Conservation (phyloP, 2,329 filamentous ascomycete genomes). For the Paraphoma chrysanthemicola region DNA sequence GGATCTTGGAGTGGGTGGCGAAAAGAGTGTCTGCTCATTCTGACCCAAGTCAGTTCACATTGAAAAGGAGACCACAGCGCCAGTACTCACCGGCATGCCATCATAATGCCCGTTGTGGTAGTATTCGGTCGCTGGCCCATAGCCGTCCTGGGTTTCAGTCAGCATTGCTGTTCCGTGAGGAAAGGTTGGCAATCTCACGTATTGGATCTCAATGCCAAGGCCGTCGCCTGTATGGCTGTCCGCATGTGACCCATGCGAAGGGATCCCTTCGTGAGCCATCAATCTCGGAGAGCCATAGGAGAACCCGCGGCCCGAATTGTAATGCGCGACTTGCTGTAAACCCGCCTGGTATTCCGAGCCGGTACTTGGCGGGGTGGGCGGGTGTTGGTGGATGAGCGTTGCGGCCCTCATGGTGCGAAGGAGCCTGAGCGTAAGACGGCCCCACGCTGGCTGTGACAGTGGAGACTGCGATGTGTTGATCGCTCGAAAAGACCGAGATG, state of each 20-base stretch:
- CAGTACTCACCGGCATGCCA: conserved; percentile 30
- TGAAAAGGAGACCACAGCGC: not conserved
- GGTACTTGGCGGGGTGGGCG: conserved; percentile 45
- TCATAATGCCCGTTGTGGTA: conserved; percentile 36
- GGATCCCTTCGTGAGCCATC: conserved; percentile 33
- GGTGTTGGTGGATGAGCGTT: conserved; percentile 44
- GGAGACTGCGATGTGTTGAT: conserved; percentile 4
- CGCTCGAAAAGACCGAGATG: not conserved
- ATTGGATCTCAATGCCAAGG: conserved; percentile 39
- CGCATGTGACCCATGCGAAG: conserved; percentile 35
- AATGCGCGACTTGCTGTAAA: conserved; percentile 52
- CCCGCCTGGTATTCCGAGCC: conserved; percentile 43
- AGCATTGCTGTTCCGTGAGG: conserved; percentile 18
- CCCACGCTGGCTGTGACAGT: conserved; percentile 9
- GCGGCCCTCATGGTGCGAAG: conserved; percentile 40
- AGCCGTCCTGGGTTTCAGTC: conserved; percentile 38
- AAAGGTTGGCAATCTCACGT: conserved; percentile 30
- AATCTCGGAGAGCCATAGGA: conserved; percentile 42
- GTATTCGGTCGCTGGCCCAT: conserved; percentile 34
- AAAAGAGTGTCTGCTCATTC: conserved; percentile 36
- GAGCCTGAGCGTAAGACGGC: conserved; percentile 11
- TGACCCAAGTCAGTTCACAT: conserved; percentile 25
- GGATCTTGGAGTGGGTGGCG: conserved; percentile 55
- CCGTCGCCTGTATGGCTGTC: conserved; percentile 27
- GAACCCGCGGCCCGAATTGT: conserved; percentile 49